These are phyloP conservation scores for Mortierella alpina DNA, from an alignment of 192 early-diverging fungal genomes.

Conservation along the genomic window DNA sequence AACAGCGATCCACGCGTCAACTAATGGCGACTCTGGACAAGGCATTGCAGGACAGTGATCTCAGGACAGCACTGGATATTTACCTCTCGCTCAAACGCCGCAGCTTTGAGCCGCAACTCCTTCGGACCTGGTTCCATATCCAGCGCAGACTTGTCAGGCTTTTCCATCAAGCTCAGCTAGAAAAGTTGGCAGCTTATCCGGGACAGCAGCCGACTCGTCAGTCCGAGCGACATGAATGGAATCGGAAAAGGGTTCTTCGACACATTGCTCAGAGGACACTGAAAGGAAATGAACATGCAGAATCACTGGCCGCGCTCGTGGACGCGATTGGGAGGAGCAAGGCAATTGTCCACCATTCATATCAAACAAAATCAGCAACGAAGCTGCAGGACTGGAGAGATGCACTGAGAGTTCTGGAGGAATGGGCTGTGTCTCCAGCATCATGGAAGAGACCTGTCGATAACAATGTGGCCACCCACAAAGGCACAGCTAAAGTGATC, in stretches of 20 bases:
- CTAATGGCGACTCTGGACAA: constrained; percentile 3
- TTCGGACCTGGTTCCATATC: not conserved
- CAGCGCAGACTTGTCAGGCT: constrained; percentile 21
- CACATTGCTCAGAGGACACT: constrained; percentile 16
- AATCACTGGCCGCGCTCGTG: constrained; percentile 8
- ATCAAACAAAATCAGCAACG: not conserved
- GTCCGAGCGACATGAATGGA: not conserved
- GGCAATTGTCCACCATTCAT: constrained; percentile 19
- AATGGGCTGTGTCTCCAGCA: constrained; percentile 6
- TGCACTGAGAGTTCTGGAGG: constrained; percentile 24
- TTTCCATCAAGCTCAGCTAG: constrained; percentile 11
- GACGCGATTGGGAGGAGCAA: constrained; percentile 37
- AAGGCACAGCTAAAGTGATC: not conserved
- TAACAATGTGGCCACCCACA: not conserved
- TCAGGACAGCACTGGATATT: not conserved
- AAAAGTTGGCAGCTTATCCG: not conserved
- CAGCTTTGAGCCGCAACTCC: not conserved
- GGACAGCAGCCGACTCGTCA: not conserved
- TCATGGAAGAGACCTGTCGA: not conserved
- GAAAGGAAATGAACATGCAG: not conserved
- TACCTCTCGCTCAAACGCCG: constrained; percentile 12
- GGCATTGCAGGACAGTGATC: constrained; percentile 4
- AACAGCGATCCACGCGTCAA: not conserved
- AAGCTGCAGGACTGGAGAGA: constrained; percentile 27
- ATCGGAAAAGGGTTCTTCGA: not conserved